phyloP scores from a whole-genome alignment of 1,139 yeast genomes.

The Candida sojae region DNA sequence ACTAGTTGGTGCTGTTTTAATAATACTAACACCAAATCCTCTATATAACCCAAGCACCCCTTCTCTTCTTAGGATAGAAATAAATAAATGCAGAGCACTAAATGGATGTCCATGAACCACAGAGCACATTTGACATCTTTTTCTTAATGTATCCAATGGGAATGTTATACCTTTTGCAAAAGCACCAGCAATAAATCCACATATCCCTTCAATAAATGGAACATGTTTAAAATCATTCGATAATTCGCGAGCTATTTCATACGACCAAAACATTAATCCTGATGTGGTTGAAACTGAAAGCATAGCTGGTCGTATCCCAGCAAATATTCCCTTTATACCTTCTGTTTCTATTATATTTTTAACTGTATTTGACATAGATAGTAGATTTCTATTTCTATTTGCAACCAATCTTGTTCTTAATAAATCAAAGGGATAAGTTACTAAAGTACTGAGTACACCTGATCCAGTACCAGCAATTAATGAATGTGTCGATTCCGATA shows the following conservation, averaged over 20 bases:
- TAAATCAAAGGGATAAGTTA: constrained; percentile 87
- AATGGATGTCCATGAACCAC: constrained; percentile 16
- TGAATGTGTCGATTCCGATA: constrained; percentile 47
- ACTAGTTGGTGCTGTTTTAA: constrained; percentile 83
- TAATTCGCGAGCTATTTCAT: constrained; percentile 48
- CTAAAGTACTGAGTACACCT: constrained; percentile 70
- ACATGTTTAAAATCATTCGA: constrained; percentile 25
- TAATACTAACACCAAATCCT: constrained; percentile 67
- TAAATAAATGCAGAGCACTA: constrained; percentile 21
- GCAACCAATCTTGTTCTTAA: constrained; percentile 83
- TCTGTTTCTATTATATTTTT: constrained; percentile 44
- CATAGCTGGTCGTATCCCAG: constrained; percentile 66
- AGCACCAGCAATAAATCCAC: constrained; percentile 80
- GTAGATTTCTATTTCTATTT: constrained; percentile 42
- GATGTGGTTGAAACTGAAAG: constrained; percentile 65
- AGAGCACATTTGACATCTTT: constrained; percentile 70
- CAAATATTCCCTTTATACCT: constrained; percentile 60
- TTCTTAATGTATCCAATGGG: constrained; percentile 83
- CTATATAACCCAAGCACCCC: constrained; percentile 71
- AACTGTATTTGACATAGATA: constrained; percentile 47
- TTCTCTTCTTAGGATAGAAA: constrained; percentile 48
- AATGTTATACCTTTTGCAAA: constrained; percentile 72
- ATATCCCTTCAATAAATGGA: constrained; percentile 59
- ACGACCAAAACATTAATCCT: constrained; percentile 69
- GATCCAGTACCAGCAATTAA: constrained; percentile 74